Evolutionary conservation across 345 rosid genomes (phyloP).

Genomic region (Moricandia arvensis): DNA sequence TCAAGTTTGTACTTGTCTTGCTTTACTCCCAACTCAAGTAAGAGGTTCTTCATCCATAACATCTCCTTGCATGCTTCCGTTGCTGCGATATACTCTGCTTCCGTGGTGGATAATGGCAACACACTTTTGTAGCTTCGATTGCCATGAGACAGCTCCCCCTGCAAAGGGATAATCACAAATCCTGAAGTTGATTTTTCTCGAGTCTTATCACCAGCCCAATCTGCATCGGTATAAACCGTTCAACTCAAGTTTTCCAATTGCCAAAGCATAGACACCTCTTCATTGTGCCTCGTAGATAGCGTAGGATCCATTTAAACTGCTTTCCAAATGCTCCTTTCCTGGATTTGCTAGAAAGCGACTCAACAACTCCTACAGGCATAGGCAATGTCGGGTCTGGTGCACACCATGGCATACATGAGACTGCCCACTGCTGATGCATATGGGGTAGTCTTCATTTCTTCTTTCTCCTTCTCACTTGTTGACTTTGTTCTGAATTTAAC

Average conservation of each 20-base stretch:
- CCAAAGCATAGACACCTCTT: not conserved
- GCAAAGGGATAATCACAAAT: not conserved
- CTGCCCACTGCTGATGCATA: too few species aligned
- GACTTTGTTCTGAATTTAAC: too few species aligned
- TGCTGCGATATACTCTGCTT: not conserved
- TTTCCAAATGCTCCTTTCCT: not conserved
- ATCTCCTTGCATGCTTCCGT: not conserved
- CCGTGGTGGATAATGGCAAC: not conserved
- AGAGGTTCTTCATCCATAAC: constrained; percentile 1
- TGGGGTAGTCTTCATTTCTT: too few species aligned
- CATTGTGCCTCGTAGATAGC: not conserved
- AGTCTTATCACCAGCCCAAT: not conserved
- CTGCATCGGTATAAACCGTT: not conserved
- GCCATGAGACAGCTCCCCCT: not conserved
- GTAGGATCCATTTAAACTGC: not conserved
- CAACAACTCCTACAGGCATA: not conserved
- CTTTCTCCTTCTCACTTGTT: too few species aligned
- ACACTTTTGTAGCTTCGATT: not conserved
- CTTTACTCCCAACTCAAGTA: not conserved
- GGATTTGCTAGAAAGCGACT: not conserved
- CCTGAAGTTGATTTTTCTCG: not conserved
- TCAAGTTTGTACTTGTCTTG: not conserved
- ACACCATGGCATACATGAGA: too few species aligned
- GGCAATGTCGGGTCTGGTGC: not conserved
- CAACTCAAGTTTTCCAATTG: not conserved